Evolutionary conservation across 2,329 filamentous ascomycete species (phyloP).

Genomic region (Arthrobotrys entomopaga): DNA sequence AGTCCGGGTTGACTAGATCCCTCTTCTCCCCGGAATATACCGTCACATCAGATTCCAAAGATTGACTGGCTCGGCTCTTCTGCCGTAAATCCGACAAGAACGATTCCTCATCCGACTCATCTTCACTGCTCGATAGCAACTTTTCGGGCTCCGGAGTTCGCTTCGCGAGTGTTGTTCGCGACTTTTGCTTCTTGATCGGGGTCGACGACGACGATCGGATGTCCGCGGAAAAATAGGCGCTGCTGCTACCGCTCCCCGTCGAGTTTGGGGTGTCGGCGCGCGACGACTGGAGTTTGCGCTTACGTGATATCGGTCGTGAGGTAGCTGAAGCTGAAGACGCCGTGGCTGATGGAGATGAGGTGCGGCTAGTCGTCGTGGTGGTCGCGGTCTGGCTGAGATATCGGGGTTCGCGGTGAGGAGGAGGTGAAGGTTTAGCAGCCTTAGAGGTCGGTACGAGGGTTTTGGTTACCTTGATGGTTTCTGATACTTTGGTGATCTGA

Average conservation of each 20-base stretch:
- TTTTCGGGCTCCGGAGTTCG: constrained; percentile 61
- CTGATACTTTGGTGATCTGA: constrained; percentile 50
- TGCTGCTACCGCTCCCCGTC: constrained; percentile 27
- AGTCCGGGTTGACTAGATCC: constrained; percentile 64
- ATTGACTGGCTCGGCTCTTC: constrained; percentile 56
- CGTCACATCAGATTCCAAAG: constrained; percentile 60
- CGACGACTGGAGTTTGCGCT: constrained; percentile 47
- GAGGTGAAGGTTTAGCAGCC: constrained; percentile 49
- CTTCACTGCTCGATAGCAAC: constrained; percentile 59
- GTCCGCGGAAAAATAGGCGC: constrained; percentile 43
- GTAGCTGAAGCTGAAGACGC: constrained; percentile 4
- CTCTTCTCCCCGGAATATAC: constrained; percentile 64
- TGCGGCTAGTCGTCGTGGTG: not conserved
- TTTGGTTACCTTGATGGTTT: constrained; percentile 52
- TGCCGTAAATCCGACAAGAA: constrained; percentile 49
- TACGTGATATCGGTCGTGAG: constrained; percentile 24
- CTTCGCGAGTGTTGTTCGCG: constrained; percentile 43
- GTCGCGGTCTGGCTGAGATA: constrained; percentile 24
- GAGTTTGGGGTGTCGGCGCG: constrained; percentile 47
- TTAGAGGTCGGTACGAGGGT: constrained; percentile 38
- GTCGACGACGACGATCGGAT: constrained; percentile 51
- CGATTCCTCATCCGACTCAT: constrained; percentile 57
- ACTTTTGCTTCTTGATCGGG: constrained; percentile 54
- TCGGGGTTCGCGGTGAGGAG: constrained; percentile 45
- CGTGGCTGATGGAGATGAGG: not conserved